These are phyloP conservation scores for Endoconidiophora polonica DNA, from an alignment of 2,329 filamentous ascomycete species.

Conservation along the genomic window DNA sequence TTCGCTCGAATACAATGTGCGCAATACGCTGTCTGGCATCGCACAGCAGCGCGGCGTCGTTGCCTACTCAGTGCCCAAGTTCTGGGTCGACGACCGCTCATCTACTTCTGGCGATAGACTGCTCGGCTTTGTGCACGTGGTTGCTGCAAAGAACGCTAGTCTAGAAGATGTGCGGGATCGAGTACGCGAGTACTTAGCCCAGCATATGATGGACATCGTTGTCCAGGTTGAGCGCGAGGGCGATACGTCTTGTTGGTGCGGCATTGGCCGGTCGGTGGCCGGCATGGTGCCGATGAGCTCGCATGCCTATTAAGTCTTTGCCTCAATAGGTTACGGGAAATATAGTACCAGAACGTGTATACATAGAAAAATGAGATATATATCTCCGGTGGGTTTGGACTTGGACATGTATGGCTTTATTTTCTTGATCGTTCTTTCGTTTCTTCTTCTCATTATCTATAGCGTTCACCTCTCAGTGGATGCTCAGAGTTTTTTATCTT, in stretches of 20 bases:
- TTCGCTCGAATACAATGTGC: constrained; percentile 71
- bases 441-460: background rate
- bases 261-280: constrained; percentile 19
- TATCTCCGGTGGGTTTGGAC: too few relatives aligned
- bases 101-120: constrained; percentile 31
- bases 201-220: constrained; percentile 61
- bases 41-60: constrained; percentile 68
- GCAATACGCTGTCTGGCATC: constrained; percentile 72
- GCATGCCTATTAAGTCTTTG: background rate
- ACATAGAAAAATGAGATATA: too few relatives aligned
- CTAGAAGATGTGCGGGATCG: constrained; percentile 70
- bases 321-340: background rate
- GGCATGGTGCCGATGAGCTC: background rate
- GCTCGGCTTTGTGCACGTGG: constrained; percentile 72
- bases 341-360: too few relatives aligned
- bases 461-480: too few relatives aligned
- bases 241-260: constrained; percentile 48
- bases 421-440: background rate
- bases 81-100: constrained; percentile 68
- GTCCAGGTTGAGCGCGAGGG: constrained; percentile 80
- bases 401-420: background rate
- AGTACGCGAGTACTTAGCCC: constrained; percentile 53
- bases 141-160: constrained; percentile 54
- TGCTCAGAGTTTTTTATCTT: too few relatives aligned
- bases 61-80: constrained; percentile 72